These are phyloP conservation scores for Aegilops sharonensis DNA, from an alignment of 176 grass and related monocot species.

Conservation along the genomic window DNA sequence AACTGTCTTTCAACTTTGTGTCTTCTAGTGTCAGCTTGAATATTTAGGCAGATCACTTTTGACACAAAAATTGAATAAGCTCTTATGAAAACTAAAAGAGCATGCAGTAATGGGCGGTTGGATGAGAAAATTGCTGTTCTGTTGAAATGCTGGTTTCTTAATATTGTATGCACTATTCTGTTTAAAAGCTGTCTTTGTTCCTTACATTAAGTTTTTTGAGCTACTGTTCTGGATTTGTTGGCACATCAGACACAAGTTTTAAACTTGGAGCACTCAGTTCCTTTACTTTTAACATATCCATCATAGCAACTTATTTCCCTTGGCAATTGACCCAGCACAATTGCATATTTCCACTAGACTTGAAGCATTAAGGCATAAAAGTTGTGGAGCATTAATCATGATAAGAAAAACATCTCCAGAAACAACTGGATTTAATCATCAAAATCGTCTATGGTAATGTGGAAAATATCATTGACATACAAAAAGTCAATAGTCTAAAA, in stretches of 20 bases:
- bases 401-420: neutral
- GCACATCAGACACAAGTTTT: neutral
- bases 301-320: neutral
- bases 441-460: neutral
- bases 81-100: neutral
- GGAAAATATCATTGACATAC: neutral
- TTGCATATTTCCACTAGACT: neutral
- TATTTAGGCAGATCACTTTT: neutral
- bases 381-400: neutral
- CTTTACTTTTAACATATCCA: neutral
- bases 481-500: neutral
- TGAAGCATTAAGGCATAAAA: neutral
- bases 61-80: neutral
- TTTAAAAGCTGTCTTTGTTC: neutral
- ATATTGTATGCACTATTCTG: neutral
- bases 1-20: neutral
- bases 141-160: slow-evolving; percentile 1
- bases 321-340: neutral
- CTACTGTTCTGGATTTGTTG: neutral
- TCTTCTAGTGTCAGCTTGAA: neutral
- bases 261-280: neutral
- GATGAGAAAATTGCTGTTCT: neutral
- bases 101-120: neutral
- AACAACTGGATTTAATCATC: neutral
- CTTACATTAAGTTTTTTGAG: neutral